These are phyloP conservation scores for Penicillium waksmanii DNA, from an alignment of 495 filamentous ascomycete species.

Conservation along the genomic window DNA sequence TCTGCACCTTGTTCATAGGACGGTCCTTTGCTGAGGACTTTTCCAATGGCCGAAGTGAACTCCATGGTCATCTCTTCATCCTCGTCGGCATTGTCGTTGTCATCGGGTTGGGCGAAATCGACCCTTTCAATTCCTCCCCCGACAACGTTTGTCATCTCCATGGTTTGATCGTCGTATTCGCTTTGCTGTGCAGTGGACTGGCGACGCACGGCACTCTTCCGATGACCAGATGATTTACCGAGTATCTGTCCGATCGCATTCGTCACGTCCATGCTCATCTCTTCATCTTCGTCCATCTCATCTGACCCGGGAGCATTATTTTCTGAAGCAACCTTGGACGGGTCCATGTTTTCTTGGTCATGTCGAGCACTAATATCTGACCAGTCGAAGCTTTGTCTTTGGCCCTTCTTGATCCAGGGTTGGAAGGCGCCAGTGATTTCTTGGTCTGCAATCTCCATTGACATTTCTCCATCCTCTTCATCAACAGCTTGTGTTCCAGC, in stretches of 20 bases:
- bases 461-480: conserved; percentile 62
- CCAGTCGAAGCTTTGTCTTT: conserved; percentile 50
- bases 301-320: conserved; percentile 19
- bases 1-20: conserved; percentile 13
- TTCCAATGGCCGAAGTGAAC: conserved; percentile 73
- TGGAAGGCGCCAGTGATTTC: conserved; percentile 77
- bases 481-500: conserved; percentile 69
- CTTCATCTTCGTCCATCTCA: conserved; percentile 54
- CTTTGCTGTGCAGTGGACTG: conserved; percentile 46
- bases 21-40: conserved; percentile 54
- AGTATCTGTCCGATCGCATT: conserved; percentile 81
- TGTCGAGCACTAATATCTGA: conserved; percentile 53
- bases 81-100: conserved; percentile 56
- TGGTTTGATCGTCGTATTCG: conserved; percentile 63
- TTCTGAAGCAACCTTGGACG: conserved; percentile 40
- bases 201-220: conserved; percentile 40
- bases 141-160: conserved; percentile 78
- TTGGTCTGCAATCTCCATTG: conserved; percentile 77
- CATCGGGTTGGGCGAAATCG: conserved; percentile 37
- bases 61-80: conserved; percentile 82
- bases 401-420: conserved; percentile 64
- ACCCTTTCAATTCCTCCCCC: conserved; percentile 63
- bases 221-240: conserved; percentile 42
- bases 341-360: conserved; percentile 66
- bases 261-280: conserved; percentile 87